Evolutionary conservation across 331 rosid genomes (phyloP).

Genomic region (Malus hybrid): DNA sequence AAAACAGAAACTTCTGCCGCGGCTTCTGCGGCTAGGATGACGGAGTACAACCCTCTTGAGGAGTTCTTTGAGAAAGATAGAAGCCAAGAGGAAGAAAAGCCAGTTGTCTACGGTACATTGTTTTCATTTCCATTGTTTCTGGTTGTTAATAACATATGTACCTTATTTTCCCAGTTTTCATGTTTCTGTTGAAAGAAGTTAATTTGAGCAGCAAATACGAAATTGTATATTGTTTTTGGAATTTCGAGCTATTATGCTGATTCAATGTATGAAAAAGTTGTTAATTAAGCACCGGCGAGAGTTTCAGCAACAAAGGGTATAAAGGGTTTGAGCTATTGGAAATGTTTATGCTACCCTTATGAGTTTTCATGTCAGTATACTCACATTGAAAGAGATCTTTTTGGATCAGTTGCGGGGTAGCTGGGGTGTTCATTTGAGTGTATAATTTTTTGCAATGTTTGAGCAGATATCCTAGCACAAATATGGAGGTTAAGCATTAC

Average conservation of each 20-base stretch:
- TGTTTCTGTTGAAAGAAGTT: neutral
- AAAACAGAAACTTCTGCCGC: constrained; percentile 52
- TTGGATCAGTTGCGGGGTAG: neutral
- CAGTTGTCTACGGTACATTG: constrained; percentile 67
- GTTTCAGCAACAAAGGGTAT: no score
- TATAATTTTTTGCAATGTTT: neutral
- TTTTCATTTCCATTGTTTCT: constrained; percentile 5
- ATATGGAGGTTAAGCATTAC: neutral
- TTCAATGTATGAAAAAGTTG: neutral
- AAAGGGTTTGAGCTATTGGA: no score
- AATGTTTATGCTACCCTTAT: neutral
- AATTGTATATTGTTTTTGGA: no score
- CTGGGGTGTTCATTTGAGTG: neutral
- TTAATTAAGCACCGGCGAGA: neutral
- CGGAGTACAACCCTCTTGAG: constrained; percentile 54
- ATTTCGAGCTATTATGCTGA: neutral
- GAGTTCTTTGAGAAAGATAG: constrained; percentile 74
- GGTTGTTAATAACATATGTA: neutral
- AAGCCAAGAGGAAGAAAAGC: constrained; percentile 56
- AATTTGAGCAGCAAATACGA: neutral
- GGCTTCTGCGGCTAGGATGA: constrained; percentile 26
- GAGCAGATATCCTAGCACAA: neutral
- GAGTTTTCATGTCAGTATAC: neutral
- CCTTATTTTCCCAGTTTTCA: neutral
- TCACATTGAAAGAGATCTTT: neutral